Conservation (phyloP, 176 grass and related monocot species). For the Oryza glumipatula region DNA sequence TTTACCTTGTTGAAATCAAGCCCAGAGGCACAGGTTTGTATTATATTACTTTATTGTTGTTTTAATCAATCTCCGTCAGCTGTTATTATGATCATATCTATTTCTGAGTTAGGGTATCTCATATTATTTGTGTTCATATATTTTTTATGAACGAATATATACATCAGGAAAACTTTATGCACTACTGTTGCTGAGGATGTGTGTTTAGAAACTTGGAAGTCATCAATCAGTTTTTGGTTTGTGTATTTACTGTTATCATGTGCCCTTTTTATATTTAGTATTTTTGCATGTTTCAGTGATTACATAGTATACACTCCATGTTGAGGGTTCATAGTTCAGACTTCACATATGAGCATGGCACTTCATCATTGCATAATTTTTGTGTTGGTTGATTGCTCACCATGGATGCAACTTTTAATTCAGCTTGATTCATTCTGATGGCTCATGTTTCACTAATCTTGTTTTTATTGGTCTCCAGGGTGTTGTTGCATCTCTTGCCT, state of each 20-base stretch:
- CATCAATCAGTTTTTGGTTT: conserved; percentile 8
- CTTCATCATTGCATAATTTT: conserved; percentile 9
- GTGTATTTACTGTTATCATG: not conserved
- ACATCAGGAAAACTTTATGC: not conserved
- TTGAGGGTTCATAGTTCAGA: not conserved
- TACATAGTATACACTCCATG: not conserved
- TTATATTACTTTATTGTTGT: conserved; percentile 2
- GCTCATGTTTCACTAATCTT: not conserved
- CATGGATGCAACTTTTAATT: not conserved
- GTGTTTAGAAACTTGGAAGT: not conserved
- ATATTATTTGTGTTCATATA: not conserved
- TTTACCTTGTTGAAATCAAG: conserved; percentile 81
- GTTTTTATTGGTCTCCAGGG: conserved; percentile 51
- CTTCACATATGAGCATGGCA: not conserved
- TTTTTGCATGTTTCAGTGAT: not conserved
- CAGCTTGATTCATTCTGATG: not conserved
- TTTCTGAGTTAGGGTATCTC: not conserved
- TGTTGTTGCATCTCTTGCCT: conserved; percentile 80
- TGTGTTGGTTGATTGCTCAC: not conserved
- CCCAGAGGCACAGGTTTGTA: conserved; percentile 69
- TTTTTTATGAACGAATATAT: not conserved
- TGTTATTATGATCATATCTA: not conserved
- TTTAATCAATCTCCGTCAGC: not conserved
- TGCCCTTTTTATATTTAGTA: not conserved
- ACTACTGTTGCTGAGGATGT: conserved; percentile 7